Evolutionary conservation across 176 grass and related monocot genomes (phyloP).

Genomic region (Phoenix roebelenii): DNA sequence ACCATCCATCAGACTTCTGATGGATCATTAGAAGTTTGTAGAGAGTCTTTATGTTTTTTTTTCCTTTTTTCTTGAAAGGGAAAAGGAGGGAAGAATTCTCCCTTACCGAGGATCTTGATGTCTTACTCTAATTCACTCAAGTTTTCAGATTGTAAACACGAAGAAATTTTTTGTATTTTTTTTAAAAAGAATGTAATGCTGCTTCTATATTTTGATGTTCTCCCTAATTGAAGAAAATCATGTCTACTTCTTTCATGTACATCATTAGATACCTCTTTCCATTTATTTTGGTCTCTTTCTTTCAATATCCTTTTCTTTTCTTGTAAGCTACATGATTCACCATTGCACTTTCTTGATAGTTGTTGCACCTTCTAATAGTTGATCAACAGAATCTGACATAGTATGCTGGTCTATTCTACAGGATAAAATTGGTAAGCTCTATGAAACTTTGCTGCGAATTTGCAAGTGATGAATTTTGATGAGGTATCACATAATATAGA

Average conservation of each 20-base stretch:
- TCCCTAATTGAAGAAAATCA: background rate
- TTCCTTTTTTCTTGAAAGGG: no score
- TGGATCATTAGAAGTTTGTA: no score
- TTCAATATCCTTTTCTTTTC: background rate
- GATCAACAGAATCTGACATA: conserved; percentile 22
- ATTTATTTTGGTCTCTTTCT: background rate
- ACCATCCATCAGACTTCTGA: no score
- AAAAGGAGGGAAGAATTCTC: no score
- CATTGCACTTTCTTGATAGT: background rate
- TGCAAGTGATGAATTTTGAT: conserved; percentile 13
- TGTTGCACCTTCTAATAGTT: background rate
- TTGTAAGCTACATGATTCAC: background rate
- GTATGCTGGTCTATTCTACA: conserved; percentile 33
- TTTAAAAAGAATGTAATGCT: no score
- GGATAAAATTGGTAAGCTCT: conserved; percentile 97
- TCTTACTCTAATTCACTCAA: no score
- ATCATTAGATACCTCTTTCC: background rate
- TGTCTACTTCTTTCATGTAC: background rate
- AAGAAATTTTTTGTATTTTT: no score
- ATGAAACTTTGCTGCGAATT: conserved; percentile 17
- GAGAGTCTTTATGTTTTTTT: no score
- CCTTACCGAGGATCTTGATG: no score
- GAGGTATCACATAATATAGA: conserved; percentile 21
- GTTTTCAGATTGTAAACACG: no score
- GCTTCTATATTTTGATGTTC: background rate